phyloP scores from a whole-genome alignment of 1,284 basidiomycete genomes.

The Sphaerobolus stellatus region DNA sequence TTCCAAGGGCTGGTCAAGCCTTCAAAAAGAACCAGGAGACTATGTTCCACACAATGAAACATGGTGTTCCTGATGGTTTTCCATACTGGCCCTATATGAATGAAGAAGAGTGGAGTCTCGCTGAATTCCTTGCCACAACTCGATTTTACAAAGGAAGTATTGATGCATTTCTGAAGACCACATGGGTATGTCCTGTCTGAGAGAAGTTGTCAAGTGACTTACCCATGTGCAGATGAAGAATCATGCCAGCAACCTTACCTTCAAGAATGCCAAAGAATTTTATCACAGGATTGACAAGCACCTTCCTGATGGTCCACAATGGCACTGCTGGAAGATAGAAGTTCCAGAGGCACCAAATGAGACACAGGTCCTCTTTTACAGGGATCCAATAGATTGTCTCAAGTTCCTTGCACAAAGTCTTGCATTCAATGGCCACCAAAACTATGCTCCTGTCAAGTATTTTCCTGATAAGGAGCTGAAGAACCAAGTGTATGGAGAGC shows the following conservation, averaged over 20 bases:
- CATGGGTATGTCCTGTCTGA: neutral
- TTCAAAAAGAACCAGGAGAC: no score
- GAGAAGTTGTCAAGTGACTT: neutral
- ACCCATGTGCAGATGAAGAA: neutral
- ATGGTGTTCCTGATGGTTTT: no score
- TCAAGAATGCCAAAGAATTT: neutral
- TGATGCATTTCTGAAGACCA: neutral
- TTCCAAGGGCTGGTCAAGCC: no score
- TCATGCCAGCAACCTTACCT: neutral
- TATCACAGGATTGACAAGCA: constrained; percentile 1
- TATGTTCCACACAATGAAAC: no score
- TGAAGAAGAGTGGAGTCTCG: constrained; percentile 5
- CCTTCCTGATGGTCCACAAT: constrained; percentile 9
- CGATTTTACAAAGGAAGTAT: neutral
- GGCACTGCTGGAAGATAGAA: neutral
- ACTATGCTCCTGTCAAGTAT: neutral
- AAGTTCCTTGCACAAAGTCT: constrained; percentile 1
- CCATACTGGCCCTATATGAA: neutral
- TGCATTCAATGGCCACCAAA: constrained; percentile 1
- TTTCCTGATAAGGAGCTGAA: neutral
- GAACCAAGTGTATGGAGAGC: constrained; percentile 2
- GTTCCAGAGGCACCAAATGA: constrained; percentile 7
- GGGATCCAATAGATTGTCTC: constrained; percentile 3
- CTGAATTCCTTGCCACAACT: neutral
- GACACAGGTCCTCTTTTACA: neutral